Evolutionary conservation across 495 filamentous ascomycete genomes (phyloP).

Genomic region (Bathelium albidoporum): DNA sequence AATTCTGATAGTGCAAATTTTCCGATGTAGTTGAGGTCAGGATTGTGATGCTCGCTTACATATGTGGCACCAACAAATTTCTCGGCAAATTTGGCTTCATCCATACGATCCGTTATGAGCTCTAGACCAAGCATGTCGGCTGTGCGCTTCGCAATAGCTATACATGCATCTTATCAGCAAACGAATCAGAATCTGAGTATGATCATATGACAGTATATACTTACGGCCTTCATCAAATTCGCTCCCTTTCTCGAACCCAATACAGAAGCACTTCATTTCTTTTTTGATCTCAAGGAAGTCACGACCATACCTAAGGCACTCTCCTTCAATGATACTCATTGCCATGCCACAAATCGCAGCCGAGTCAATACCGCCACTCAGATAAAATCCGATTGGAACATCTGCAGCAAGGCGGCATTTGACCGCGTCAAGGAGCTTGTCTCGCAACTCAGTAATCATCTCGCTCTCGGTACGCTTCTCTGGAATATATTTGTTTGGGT

Average conservation of each 20-base stretch:
- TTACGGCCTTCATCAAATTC: slow-evolving; percentile 40
- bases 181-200: not conserved
- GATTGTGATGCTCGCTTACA: slow-evolving; percentile 37
- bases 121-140: slow-evolving; percentile 41
- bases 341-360: slow-evolving; percentile 44
- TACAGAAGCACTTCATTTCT: slow-evolving; percentile 37
- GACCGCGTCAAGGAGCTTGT: slow-evolving; percentile 37
- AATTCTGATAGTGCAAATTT: slow-evolving; percentile 38
- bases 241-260: slow-evolving; percentile 37
- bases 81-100: slow-evolving; percentile 36
- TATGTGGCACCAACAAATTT: slow-evolving; percentile 40
- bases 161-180: slow-evolving; percentile 18
- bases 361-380: slow-evolving; percentile 45
- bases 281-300: slow-evolving; percentile 16
- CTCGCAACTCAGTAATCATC: slow-evolving; percentile 36
- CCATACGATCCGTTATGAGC: slow-evolving; percentile 34
- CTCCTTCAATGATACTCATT: slow-evolving; percentile 34
- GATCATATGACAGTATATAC: not conserved
- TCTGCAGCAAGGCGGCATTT: slow-evolving; percentile 41
- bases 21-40: slow-evolving; percentile 41
- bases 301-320: slow-evolving; percentile 28
- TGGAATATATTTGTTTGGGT: slow-evolving; percentile 31
- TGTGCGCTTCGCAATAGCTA: slow-evolving; percentile 37
- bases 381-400: slow-evolving; percentile 42
- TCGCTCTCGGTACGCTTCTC: slow-evolving; percentile 34